A percentile compares a stretch with the other conserved stretches of the same genome.
Conservation (phyloP, 225 moss, liverwort and hornwort genomes). For the Straminergon stramineum region DNA sequence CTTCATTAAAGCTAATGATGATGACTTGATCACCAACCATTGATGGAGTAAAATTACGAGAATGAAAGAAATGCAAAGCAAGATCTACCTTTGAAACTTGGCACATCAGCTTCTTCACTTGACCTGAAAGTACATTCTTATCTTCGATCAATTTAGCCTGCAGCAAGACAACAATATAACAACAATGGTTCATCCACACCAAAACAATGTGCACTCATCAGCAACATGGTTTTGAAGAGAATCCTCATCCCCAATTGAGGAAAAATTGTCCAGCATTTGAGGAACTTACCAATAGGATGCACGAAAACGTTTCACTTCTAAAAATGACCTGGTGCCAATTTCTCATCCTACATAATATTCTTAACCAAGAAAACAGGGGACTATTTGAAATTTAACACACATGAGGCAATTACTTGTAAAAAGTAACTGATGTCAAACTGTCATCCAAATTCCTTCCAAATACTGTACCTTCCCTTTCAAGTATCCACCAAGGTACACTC, state of each 20-base stretch:
- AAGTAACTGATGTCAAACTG: neutral
- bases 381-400: neutral
- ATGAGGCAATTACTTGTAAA: neutral
- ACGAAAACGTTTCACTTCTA: neutral
- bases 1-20: neutral
- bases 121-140: conserved; percentile 17
- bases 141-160: conserved; percentile 28
- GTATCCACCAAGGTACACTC: neutral
- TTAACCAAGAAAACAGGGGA: neutral
- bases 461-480: neutral
- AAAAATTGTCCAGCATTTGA: neutral
- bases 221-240: neutral
- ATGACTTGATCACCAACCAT: neutral
- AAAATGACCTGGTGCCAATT: neutral
- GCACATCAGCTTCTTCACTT: conserved; percentile 23
- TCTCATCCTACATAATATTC: neutral
- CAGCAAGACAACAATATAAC: neutral
- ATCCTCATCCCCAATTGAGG: neutral
- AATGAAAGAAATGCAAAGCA: neutral
- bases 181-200: neutral
- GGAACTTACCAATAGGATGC: neutral
- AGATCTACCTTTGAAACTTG: conserved; percentile 27
- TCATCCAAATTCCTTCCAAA: neutral
- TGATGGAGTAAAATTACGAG: neutral
- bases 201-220: neutral